Evolutionary conservation across 352 stramenopile species (phyloP).

Genomic region (Halophytophthora polymorphica): DNA sequence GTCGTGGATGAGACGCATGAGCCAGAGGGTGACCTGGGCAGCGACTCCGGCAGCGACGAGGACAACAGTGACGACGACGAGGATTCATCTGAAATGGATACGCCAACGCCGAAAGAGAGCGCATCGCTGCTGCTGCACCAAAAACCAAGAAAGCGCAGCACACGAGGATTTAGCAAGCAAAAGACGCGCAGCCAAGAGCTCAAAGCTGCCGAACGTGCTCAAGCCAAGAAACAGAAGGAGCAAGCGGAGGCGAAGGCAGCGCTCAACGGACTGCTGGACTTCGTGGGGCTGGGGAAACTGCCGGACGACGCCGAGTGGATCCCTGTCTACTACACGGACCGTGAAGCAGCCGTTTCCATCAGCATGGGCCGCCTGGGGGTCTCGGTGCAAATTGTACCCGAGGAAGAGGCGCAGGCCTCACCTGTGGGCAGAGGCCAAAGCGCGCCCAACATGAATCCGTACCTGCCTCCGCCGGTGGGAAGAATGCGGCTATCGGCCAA

Average conservation of each 20-base stretch:
- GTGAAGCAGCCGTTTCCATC: slow-evolving; percentile 57
- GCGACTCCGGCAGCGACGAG: not conserved
- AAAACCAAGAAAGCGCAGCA: slow-evolving; percentile 10
- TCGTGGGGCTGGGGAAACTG: slow-evolving; percentile 70
- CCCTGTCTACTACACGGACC: slow-evolving; percentile 72
- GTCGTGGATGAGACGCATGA: not conserved
- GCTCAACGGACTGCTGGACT: slow-evolving; percentile 61
- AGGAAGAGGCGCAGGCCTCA: slow-evolving; percentile 71
- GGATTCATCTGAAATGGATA: not conserved
- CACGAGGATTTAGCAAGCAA: not conserved
- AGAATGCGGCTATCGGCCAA: slow-evolving; percentile 82
- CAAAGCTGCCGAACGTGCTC: slow-evolving; percentile 11
- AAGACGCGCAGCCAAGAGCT: slow-evolving; percentile 7
- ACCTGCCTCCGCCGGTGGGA: slow-evolving; percentile 84
- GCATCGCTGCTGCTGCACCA: slow-evolving; percentile 27
- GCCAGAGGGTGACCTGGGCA: not conserved
- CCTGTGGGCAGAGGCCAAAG: slow-evolving; percentile 77
- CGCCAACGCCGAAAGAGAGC: slow-evolving; percentile 31
- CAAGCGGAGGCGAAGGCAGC: slow-evolving; percentile 53
- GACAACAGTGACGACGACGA: slow-evolving; percentile 13
- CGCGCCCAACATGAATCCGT: slow-evolving; percentile 89
- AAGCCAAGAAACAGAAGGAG: slow-evolving; percentile 41
- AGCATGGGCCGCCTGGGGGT: slow-evolving; percentile 67
- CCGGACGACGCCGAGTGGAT: slow-evolving; percentile 77
- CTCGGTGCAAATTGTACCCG: slow-evolving; percentile 80